Evolutionary conservation across 345 rosid genomes (phyloP).

Genomic region (Triadica sebifera): DNA sequence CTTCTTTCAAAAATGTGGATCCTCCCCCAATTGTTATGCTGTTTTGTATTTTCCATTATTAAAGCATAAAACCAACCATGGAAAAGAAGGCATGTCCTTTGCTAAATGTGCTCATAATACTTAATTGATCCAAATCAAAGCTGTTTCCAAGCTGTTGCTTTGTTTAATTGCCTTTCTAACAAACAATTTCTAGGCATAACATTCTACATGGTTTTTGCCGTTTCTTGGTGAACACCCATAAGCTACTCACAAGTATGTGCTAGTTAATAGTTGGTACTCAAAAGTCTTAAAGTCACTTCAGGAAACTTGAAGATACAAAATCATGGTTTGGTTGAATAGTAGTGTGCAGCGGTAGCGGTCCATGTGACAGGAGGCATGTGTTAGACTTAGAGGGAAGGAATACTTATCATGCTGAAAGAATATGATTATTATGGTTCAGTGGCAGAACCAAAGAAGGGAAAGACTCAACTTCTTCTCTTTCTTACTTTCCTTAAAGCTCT

Average conservation of each 20-base stretch:
- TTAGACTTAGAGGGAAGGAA: constrained; percentile 5
- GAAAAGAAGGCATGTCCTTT: no score
- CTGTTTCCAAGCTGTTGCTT: no score
- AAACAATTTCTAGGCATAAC: no score
- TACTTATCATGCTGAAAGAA: neutral
- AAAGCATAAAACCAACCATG: neutral
- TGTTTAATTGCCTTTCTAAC: no score
- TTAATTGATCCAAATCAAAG: no score
- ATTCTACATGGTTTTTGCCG: no score
- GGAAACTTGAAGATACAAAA: no score
- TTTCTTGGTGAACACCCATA: neutral
- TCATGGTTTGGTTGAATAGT: no score
- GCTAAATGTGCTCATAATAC: neutral
- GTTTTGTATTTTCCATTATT: neutral
- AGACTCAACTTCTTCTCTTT: neutral
- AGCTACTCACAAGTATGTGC: neutral
- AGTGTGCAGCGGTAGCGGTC: neutral
- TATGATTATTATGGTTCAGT: neutral
- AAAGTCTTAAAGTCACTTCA: no score
- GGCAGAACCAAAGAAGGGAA: constrained; percentile 3
- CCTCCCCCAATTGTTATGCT: neutral
- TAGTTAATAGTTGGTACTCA: no score
- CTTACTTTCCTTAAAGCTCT: no score
- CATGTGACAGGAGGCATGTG: neutral
- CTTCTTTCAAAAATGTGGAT: neutral